Conservation (phyloP, 2,329 filamentous ascomycete genomes). For the Stemphylium beticola region DNA sequence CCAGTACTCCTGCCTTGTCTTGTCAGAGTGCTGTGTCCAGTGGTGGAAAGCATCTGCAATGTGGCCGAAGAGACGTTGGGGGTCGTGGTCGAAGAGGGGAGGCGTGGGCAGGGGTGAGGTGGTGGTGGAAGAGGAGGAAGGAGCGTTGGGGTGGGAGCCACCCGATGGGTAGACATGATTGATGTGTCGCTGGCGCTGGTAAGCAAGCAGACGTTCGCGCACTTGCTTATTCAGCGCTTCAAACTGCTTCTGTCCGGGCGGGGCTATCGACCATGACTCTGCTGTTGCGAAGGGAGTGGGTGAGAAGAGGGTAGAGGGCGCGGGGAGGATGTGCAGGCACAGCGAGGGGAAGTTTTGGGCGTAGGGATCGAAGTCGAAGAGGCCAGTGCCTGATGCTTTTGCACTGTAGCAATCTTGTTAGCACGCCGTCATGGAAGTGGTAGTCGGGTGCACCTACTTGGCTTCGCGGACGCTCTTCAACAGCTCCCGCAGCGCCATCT, state of each 20-base stretch:
- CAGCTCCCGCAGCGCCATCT: constrained; percentile 83
- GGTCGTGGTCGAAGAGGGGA: constrained; percentile 61
- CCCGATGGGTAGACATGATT: constrained; percentile 42
- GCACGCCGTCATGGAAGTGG: background rate
- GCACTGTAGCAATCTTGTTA: constrained; percentile 42
- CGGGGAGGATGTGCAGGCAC: constrained; percentile 78
- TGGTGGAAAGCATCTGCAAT: constrained; percentile 77
- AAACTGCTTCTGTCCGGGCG: constrained; percentile 75
- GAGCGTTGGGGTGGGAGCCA: constrained; percentile 28
- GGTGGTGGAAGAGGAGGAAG: constrained; percentile 22
- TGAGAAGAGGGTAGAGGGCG: constrained; percentile 82
- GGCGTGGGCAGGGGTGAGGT: constrained; percentile 47
- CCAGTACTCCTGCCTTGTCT: constrained; percentile 53
- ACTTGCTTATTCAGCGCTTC: constrained; percentile 74
- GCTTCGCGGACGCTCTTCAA: constrained; percentile 82
- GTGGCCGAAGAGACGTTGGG: constrained; percentile 75
- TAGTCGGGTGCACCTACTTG: constrained; percentile 60
- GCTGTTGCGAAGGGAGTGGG: constrained; percentile 78
- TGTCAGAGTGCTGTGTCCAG: constrained; percentile 71
- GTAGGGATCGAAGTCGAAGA: constrained; percentile 83
- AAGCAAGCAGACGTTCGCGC: constrained; percentile 64
- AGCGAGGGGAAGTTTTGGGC: constrained; percentile 85
- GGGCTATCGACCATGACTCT: constrained; percentile 80
- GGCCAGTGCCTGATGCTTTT: constrained; percentile 51
- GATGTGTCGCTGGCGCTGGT: constrained; percentile 45